Evolutionary conservation across 768 basidiomycete genomes (phyloP).

Genomic region (Panus rudis): DNA sequence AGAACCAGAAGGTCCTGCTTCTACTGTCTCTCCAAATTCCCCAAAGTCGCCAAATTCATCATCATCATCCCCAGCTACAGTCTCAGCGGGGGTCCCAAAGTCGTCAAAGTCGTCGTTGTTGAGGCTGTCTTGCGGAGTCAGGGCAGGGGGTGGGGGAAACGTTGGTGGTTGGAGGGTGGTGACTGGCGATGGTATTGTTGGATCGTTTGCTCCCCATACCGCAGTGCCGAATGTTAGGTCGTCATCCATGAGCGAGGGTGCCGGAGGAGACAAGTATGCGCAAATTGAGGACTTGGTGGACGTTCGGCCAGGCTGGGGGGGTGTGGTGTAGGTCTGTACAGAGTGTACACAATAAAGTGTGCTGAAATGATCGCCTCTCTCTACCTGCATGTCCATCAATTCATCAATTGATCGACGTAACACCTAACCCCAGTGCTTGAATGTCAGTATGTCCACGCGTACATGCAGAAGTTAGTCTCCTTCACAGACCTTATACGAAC

Average conservation of each 20-base stretch:
- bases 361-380: too few relatives aligned
- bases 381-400: too few relatives aligned
- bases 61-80: slow-evolving; percentile 28
- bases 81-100: slow-evolving; percentile 45
- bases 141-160: slow-evolving; percentile 15
- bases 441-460: too few relatives aligned
- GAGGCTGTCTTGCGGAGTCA: slow-evolving; percentile 24
- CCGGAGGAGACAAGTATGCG: background rate
- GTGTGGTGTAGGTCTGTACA: too few relatives aligned
- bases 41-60: slow-evolving; percentile 73
- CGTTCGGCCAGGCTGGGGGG: too few relatives aligned
- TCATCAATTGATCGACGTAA: too few relatives aligned
- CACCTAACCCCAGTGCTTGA: too few relatives aligned
- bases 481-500: too few relatives aligned
- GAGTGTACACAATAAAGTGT: too few relatives aligned
- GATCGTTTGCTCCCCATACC: slow-evolving; percentile 56
- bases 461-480: too few relatives aligned
- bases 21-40: slow-evolving; percentile 85
- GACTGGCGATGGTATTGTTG: slow-evolving; percentile 25
- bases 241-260: slow-evolving; percentile 67
- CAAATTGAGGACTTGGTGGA: background rate
- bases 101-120: slow-evolving; percentile 43
- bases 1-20: slow-evolving; percentile 30
- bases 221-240: slow-evolving; percentile 66
- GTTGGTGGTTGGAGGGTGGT: slow-evolving; percentile 9